Evolutionary conservation across 1,284 basidiomycete genomes (phyloP).

Genomic region (Ceratobasidium sp.): DNA sequence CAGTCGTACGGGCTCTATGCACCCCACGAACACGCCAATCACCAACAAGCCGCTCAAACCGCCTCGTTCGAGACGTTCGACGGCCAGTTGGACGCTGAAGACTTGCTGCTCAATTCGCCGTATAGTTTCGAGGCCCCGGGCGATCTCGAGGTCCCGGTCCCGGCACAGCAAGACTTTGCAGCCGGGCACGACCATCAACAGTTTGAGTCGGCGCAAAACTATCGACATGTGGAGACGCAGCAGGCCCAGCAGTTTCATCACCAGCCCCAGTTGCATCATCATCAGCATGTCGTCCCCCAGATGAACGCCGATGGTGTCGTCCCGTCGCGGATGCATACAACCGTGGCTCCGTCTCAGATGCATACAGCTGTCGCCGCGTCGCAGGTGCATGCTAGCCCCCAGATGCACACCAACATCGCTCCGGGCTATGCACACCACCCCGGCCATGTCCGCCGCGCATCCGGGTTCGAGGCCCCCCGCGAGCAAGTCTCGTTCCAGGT

Average conservation of each 20-base stretch:
- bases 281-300: no score
- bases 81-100: background rate
- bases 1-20: conserved; percentile 21
- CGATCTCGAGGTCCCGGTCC: background rate
- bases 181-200: background rate
- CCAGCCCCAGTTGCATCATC: background rate
- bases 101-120: background rate
- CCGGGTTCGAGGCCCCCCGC: background rate
- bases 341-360: background rate
- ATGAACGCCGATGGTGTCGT: no score
- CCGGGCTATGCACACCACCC: background rate
- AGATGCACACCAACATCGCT: background rate
- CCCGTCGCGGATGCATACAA: background rate
- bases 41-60: background rate
- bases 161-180: background rate
- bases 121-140: background rate
- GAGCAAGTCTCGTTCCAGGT: background rate
- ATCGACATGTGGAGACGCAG: no score
- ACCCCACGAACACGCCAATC: background rate
- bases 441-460: background rate
- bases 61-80: background rate
- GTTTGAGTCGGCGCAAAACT: background rate
- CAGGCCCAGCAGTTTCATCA: background rate
- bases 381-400: background rate
- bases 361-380: no score